Percentiles rank a stretch among this genome's conserved stretches.
These are phyloP conservation scores for Serendipita sp. DNA, from an alignment of 768 basidiomycete species.

Conservation along the genomic window DNA sequence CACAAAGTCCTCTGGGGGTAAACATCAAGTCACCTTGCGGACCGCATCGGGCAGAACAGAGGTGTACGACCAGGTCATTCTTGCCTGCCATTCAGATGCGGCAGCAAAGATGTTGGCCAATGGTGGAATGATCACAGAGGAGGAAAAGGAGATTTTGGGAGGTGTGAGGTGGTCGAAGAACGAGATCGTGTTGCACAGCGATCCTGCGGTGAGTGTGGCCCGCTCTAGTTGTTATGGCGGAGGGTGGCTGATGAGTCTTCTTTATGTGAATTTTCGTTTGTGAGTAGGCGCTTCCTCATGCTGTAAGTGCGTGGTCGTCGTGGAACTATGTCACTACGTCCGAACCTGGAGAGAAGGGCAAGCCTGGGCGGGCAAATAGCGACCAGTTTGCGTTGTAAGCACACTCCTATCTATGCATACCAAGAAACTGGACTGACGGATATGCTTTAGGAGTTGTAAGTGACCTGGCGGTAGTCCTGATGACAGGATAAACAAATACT, in stretches of 20 bases:
- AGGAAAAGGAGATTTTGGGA: conserved; percentile 40
- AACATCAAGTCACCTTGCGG: conserved; percentile 25
- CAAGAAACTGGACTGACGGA: not conserved
- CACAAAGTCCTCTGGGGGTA: conserved; percentile 10
- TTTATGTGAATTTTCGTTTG: not conserved
- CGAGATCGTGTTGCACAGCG: conserved; percentile 49
- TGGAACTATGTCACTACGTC: conserved; percentile 64
- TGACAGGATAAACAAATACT: not conserved
- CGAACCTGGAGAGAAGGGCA: conserved; percentile 21
- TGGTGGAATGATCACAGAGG: conserved; percentile 32
- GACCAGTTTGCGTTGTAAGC: conserved; percentile 48
- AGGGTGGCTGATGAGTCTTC: no score
- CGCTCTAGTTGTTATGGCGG: no score
- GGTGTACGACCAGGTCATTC: conserved; percentile 51
- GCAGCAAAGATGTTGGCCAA: conserved; percentile 29
- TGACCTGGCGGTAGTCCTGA: not conserved
- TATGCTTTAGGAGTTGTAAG: conserved; percentile 28
- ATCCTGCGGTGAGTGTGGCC: conserved; percentile 30
- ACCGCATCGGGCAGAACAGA: conserved; percentile 30
- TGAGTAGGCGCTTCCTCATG: conserved; percentile 47
- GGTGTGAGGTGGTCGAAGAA: conserved; percentile 54
- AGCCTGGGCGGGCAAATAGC: conserved; percentile 27
- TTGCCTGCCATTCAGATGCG: conserved; percentile 59
- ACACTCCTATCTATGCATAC: not conserved
- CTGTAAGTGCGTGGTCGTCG: conserved; percentile 48